Percentiles rank a stretch among this genome's conserved stretches.
Evolutionary conservation across 257 asterid genomes (phyloP).

Genomic region (Solanum clarkiae): DNA sequence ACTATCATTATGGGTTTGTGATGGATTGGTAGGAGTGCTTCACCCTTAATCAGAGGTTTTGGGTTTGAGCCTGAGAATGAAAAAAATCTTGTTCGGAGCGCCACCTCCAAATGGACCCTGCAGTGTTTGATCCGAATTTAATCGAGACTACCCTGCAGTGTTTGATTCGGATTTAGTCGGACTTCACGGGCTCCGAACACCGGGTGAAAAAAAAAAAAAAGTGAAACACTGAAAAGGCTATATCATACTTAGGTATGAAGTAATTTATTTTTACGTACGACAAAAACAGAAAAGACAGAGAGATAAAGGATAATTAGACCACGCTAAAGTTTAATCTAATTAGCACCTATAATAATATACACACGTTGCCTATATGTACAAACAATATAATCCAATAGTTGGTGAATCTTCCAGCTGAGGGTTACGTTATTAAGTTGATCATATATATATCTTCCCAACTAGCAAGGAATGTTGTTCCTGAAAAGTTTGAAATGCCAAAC

Average conservation of each 20-base stretch:
- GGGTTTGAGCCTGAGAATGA: too few species aligned
- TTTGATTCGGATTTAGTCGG: too few species aligned
- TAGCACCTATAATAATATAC: background rate
- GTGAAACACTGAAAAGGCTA: background rate
- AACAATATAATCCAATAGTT: background rate
- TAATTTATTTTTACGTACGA: background rate
- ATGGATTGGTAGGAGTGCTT: fast-evolving
- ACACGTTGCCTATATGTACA: background rate
- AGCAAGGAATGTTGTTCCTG: background rate
- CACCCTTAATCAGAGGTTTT: fast-evolving
- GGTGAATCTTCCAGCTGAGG: background rate
- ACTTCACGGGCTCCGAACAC: too few species aligned
- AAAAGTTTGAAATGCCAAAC: background rate
- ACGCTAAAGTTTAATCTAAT: background rate
- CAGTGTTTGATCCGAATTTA: too few species aligned
- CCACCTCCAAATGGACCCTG: too few species aligned
- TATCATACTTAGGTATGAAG: background rate
- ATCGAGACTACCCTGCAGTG: too few species aligned
- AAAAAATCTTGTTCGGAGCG: too few species aligned
- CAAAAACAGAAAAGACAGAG: background rate
- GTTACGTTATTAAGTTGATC: background rate
- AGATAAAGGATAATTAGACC: background rate
- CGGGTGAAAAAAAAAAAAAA: too few species aligned
- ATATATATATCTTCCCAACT: background rate
- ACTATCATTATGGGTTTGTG: background rate